Evolutionary conservation across 2,329 filamentous ascomycete genomes (phyloP).

Genomic region (Trichoderma simmonsii): DNA sequence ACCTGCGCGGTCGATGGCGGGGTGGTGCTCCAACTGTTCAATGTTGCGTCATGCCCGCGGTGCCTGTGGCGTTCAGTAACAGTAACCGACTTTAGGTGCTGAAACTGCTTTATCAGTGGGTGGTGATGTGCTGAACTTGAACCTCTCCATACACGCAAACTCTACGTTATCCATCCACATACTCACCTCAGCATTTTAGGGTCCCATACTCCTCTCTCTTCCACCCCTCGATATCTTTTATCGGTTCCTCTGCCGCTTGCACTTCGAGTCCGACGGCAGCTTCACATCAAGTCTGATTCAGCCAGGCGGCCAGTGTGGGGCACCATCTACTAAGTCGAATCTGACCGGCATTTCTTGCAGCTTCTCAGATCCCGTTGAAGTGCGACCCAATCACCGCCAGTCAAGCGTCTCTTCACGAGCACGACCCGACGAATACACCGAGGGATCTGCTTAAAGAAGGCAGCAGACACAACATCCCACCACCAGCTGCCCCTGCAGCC

Average conservation of each 20-base stretch:
- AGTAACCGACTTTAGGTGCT: neutral
- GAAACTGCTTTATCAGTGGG: neutral
- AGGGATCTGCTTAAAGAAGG: neutral
- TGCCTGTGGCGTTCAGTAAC: slow-evolving; percentile 22
- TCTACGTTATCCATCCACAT: neutral
- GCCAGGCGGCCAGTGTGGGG: slow-evolving; percentile 8
- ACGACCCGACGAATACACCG: neutral
- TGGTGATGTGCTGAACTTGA: neutral
- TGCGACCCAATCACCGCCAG: neutral
- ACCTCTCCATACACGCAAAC: neutral
- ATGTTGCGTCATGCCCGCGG: slow-evolving; percentile 35
- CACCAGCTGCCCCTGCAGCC: neutral
- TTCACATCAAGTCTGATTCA: neutral
- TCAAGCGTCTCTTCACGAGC: neutral
- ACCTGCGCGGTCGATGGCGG: slow-evolving; percentile 11
- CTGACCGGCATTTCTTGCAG: slow-evolving; percentile 16
- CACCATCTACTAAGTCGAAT: neutral
- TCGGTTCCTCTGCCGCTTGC: neutral
- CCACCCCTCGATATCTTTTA: neutral
- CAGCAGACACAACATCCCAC: neutral
- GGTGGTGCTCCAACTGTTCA: neutral
- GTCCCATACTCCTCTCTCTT: neutral
- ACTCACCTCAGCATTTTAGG: neutral
- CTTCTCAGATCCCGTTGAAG: neutral
- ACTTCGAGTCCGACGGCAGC: neutral